Conservation (phyloP, 768 basidiomycete genomes). For the Pseudohyphozyma bogoriensis region DNA sequence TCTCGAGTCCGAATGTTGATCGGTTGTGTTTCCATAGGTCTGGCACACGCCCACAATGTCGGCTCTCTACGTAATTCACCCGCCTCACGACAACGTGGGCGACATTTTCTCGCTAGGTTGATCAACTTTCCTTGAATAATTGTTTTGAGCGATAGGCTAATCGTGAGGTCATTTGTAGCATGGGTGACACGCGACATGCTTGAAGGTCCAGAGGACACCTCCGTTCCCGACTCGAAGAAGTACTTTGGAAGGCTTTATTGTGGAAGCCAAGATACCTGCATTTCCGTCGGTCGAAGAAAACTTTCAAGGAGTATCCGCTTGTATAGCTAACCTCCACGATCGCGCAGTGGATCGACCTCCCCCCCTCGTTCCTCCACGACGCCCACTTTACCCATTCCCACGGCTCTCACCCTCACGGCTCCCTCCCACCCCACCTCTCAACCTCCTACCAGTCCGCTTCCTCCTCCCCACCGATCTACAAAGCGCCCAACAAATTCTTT, state of each 20-base stretch:
- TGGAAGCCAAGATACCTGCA: no score
- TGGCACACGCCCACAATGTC: slow-evolving; percentile 38
- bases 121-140: no score
- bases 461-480: slow-evolving; percentile 24
- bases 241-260: no score
- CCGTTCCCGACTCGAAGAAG: no score
- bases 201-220: no score
- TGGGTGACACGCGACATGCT: no score
- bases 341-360: slow-evolving; percentile 28
- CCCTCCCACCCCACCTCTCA: slow-evolving; percentile 12
- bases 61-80: slow-evolving; percentile 38
- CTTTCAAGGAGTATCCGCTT: no score
- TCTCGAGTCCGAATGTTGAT: neutral
- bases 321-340: no score
- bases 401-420: slow-evolving; percentile 1
- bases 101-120: slow-evolving; percentile 41
- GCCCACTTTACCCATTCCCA: neutral
- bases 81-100: slow-evolving; percentile 40
- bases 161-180: no score
- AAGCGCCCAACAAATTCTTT: slow-evolving; percentile 31
- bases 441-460: slow-evolving; percentile 4
- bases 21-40: slow-evolving; percentile 34
- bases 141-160: no score
- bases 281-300: no score
- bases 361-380: slow-evolving; percentile 13